Evolutionary conservation across 140 eudicot species (phyloP), one percentile per base, ranked within the genome.

Genomic region (Erigeron philadelphicus): DNA sequence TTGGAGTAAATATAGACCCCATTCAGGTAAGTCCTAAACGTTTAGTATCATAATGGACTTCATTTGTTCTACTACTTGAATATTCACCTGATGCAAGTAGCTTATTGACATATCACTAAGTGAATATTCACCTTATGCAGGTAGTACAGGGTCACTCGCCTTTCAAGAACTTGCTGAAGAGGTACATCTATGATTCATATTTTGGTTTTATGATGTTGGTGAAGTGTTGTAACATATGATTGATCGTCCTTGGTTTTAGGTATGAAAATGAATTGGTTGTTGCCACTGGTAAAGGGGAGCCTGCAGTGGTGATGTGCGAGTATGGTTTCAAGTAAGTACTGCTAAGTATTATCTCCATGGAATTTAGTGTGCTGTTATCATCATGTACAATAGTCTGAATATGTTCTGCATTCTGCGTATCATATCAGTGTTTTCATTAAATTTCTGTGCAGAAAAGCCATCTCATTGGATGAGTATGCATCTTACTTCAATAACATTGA

Each of bases 131-230:
- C 57, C 65, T 68, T 75, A 17, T 83, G 69, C 78, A 86, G 93
- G 83, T 86, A 49, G 72, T 84, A 62, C 89, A 84, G 60, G 95
- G 95, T n/a, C 89, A 84, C 82, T 79, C 95, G 2, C 84, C 89
- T 52, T 86, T 86, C 75, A 74, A 68, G 72, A 82, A 75, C 71
- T 79, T 86, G 74, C 75, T 81, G 64, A 64, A 82, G 2, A 84
- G 87, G 95, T 86, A 86, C 67, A 8, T 60, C n/a, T 49, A 11
- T 67, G 41, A 42, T 57, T 31, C 31, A 11, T 60, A 21, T 61
- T 53, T 3, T 68, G 50, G 10, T 73, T 38, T 64, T 19, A 44
- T 67, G 35, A 50, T 60, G 69, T 57, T 72, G 18, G 55, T 9
- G 11, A 67, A 78, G 43, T 54, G 52, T 41, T 54, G 55, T 66